Base-by-base conservation (phyloP, 73 alveolate genomes). In the Uronychia setigera region DNA sequence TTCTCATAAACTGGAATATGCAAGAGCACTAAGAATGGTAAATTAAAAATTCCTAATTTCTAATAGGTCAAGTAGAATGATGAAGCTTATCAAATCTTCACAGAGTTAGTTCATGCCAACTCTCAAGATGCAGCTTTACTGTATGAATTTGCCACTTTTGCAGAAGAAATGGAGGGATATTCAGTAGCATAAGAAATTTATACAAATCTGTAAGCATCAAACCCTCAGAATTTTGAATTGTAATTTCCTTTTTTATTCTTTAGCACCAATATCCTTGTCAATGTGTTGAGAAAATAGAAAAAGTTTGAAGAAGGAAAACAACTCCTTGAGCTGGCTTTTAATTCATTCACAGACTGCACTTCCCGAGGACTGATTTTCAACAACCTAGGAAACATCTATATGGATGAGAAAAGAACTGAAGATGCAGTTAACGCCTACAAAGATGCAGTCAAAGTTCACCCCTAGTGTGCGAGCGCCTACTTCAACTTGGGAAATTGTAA, bases 131-230 rank as follows among this genome's bases (percentile, higher is more conserved):
- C 90, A 74, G 74, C 60, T 33, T 80, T 83, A 1, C 74, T 80
- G 84, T 83, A 60, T 58, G 90, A 83, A 29, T 80, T 81, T 19
- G 90, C 84, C n/a, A 59, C 77, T 31, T 30, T 83, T 1, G 76
- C 90, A 11, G 90, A 83, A 29, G 90, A 83, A 33, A 83, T 83
- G 84, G 26, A 31, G 30, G 90, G 74, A 74, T 83, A 83, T 30
- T 83, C 34, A 1, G 32, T 32, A 28, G 90, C 90, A 1, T 30
- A 80, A 59, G 84, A 60, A 26, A 34, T 31, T 33, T 34, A 59
- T 29, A 35, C 32, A 27, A 83, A 25, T 5, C 78, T 81, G 26
- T 19, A 74, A 19, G 32, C 1, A 26, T 5, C 74, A 1, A 79
- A 83, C 29, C 90, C 90, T 25, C 25, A 76, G 26, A 83, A 83